Conservation (phyloP, 2,329 filamentous ascomycete species). For the Xylariaceae sp. region DNA sequence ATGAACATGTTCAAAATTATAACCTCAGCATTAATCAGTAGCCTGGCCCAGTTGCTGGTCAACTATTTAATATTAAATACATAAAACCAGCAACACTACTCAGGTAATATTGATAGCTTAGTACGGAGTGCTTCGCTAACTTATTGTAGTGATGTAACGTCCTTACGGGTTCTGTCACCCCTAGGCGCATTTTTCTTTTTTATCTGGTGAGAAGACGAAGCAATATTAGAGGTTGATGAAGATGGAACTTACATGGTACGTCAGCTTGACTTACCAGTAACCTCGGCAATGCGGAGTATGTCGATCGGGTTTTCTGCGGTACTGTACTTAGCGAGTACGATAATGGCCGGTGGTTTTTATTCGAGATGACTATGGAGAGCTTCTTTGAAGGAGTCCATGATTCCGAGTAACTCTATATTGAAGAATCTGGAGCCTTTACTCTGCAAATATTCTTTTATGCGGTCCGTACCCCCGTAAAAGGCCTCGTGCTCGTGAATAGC, state of each 20-base stretch:
- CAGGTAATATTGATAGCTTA: no score
- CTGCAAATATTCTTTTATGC: constrained; percentile 24
- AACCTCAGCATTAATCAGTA: no score
- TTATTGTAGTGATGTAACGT: no score
- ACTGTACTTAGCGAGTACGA: constrained; percentile 28
- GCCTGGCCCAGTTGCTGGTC: no score
- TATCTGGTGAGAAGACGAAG: no score
- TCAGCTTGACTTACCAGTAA: constrained; percentile 27
- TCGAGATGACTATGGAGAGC: constrained; percentile 27
- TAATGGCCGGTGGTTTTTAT: constrained; percentile 29
- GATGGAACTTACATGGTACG: not conserved
- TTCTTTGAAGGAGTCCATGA: constrained; percentile 33
- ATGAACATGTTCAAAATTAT: no score
- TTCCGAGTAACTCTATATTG: constrained; percentile 17
- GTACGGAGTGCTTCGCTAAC: no score
- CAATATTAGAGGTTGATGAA: constrained; percentile 36
- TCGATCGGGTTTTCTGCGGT: constrained; percentile 31
- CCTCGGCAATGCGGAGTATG: constrained; percentile 29
- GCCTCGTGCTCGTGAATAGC: constrained; percentile 27
- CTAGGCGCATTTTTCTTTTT: no score
- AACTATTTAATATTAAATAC: no score
- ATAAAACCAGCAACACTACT: no score
- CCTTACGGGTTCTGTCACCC: no score
- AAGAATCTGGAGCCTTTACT: constrained; percentile 12
- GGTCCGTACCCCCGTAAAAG: constrained; percentile 28